These are phyloP conservation scores for Alternaria panax DNA, from an alignment of 2,329 filamentous ascomycete species.

Conservation along the genomic window DNA sequence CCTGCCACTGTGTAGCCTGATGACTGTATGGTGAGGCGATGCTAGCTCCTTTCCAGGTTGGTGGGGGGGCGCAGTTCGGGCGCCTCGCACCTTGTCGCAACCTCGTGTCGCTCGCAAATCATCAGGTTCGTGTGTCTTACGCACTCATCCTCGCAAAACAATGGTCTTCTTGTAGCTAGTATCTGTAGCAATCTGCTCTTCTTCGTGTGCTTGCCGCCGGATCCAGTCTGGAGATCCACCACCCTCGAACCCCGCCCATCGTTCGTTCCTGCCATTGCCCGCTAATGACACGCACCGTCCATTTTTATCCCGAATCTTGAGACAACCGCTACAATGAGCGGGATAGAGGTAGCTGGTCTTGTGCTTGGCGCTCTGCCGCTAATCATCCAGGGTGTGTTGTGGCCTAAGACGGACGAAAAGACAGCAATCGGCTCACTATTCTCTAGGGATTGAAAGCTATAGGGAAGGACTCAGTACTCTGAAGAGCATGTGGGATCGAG, in stretches of 20 bases:
- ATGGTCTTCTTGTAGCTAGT: neutral
- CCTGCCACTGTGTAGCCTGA: neutral
- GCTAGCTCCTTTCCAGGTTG: slow-evolving; percentile 13
- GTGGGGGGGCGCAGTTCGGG: slow-evolving; percentile 20
- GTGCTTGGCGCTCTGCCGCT: slow-evolving; percentile 51
- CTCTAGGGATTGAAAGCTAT: slow-evolving; percentile 46
- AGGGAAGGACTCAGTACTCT: slow-evolving; percentile 51
- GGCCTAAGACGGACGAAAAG: slow-evolving; percentile 1
- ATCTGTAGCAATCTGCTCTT: neutral
- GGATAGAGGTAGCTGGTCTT: slow-evolving; percentile 43
- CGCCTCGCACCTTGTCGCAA: slow-evolving; percentile 6
- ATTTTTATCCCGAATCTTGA: neutral
- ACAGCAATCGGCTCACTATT: neutral
- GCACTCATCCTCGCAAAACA: neutral
- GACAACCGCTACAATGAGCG: slow-evolving; percentile 33
- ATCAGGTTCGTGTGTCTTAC: neutral
- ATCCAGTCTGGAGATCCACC: neutral
- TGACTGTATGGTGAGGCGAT: slow-evolving; percentile 9
- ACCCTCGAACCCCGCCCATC: slow-evolving; percentile 15
- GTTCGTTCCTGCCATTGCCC: slow-evolving; percentile 5
- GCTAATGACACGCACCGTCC: slow-evolving; percentile 13
- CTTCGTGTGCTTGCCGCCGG: slow-evolving; percentile 6
- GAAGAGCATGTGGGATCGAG: slow-evolving; percentile 48
- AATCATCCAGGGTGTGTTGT: slow-evolving; percentile 42
- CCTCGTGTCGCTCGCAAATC: slow-evolving; percentile 3